Evolutionary conservation across 345 rosid genomes (phyloP).

Genomic region (Lepidium didymum): DNA sequence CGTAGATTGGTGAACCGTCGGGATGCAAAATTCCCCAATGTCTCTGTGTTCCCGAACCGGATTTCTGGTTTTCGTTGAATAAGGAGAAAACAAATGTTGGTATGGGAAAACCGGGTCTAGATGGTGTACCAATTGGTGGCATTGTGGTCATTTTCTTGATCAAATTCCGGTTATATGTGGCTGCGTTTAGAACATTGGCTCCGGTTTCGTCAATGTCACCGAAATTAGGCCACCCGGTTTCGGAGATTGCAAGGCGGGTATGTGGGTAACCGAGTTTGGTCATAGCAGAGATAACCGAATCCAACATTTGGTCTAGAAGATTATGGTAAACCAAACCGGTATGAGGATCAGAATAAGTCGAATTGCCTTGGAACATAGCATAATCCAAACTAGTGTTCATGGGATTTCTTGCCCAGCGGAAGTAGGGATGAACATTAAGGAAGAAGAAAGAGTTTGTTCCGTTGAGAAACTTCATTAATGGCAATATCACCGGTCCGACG

Average conservation of each 20-base stretch:
- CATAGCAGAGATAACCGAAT: constrained; percentile 53
- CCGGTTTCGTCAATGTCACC: constrained; percentile 74
- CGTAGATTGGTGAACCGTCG: constrained; percentile 42
- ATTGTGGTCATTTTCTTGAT: constrained; percentile 36
- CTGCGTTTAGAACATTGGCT: constrained; percentile 63
- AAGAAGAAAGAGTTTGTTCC: constrained; percentile 63
- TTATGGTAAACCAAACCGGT: constrained; percentile 54
- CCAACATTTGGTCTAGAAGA: constrained; percentile 81
- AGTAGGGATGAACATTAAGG: constrained; percentile 71
- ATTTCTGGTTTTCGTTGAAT: constrained; percentile 55
- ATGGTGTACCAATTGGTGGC: constrained; percentile 64
- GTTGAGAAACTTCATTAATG: constrained; percentile 58
- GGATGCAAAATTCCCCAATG: constrained; percentile 64
- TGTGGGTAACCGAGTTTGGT: constrained; percentile 48
- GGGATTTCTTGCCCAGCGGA: constrained; percentile 56
- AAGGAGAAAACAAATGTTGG: constrained; percentile 64
- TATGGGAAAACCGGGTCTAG: constrained; percentile 48
- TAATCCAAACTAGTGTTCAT: constrained; percentile 32
- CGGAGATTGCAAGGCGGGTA: constrained; percentile 46
- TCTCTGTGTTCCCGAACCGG: constrained; percentile 68
- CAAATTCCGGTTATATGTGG: constrained; percentile 65
- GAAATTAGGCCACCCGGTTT: constrained; percentile 81
- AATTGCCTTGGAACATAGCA: constrained; percentile 43
- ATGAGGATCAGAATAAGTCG: constrained; percentile 44
- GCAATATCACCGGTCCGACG: constrained; percentile 35